These are phyloP conservation scores for Balamuthia mandrillaris DNA, from an alignment of 208 protist genomes.

Conservation along the genomic window DNA sequence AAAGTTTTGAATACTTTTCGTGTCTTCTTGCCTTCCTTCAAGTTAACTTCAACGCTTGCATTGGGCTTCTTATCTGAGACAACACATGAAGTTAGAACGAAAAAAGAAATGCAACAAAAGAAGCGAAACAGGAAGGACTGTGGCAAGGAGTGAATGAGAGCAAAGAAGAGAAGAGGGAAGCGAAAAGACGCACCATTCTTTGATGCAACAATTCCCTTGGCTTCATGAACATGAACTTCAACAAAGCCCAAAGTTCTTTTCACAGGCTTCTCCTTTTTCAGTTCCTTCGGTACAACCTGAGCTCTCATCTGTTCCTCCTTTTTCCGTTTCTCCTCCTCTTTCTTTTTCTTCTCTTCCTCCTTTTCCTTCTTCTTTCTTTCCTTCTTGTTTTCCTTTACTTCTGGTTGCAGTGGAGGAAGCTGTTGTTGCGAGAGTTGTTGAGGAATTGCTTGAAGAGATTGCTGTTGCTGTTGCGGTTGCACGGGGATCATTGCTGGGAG, in stretches of 20 bases:
- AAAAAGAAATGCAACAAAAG: too few relatives aligned
- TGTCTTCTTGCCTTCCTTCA: conserved; percentile 4
- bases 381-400: not conserved
- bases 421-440: too few relatives aligned
- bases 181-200: conserved; percentile 33
- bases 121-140: too few relatives aligned
- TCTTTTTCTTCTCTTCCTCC: not conserved
- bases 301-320: not conserved
- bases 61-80: too few relatives aligned
- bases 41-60: not conserved
- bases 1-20: conserved; percentile 7
- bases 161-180: not conserved
- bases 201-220: not conserved
- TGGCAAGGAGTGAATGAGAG: too few relatives aligned
- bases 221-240: not conserved
- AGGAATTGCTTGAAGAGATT: not conserved
- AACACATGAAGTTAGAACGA: too few relatives aligned
- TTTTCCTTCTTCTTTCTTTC: not conserved
- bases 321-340: too few relatives aligned
- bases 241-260: conserved; percentile 17
- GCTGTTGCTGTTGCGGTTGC: not conserved
- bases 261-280: conserved; percentile 8
- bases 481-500: not conserved
- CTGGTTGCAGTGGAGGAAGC: not conserved
- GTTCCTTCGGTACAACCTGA: not conserved